Base-by-base conservation (phyloP, 495 filamentous ascomycete species). In the Neurospora sp. region DNA sequence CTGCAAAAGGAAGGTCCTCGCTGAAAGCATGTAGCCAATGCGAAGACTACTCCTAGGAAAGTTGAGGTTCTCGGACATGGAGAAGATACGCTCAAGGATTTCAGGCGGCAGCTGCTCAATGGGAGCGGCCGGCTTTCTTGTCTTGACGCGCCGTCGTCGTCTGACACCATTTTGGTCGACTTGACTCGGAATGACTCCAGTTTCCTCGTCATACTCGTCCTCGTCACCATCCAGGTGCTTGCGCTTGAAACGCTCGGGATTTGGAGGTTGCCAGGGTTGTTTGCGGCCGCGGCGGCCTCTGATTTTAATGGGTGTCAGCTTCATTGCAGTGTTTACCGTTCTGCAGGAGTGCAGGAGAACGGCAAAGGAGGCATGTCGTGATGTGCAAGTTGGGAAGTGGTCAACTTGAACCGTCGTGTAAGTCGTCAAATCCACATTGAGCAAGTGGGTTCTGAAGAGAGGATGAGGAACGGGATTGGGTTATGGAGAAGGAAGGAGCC, bases 1-100 rank as follows among this genome's bases (percentile, higher is more conserved):
- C 48, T 78, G 75, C 0, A 73, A 73, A 27, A 79, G 40, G 23
- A 80, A 81, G 4, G 77, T 74, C 3, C 7, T 14, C 12, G 72
- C 73, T 3, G 83, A 84, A 35, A 86, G 75, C 2, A 80, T 35
- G 4, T 74, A 71, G 20, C 83, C 82, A 35, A 86, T 74, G 46
- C 76, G 78, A 35, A 73, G 80, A 70, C 80, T 82, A 48, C 78
- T 77, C 23, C 76, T 78, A 2, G 83, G 74, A 8, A 86, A 75
- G 72, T 82, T 79, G 70, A 80, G 23, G 66, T 86, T 85, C 71
- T 77, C 77, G 14, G 82, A 84, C 37, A 80, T 62, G 76, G 77
- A 74, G 23, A 84, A 79, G 72, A 85, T 84, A 3, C 46, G 77
- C 75, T 84, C 82, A n/a, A 85, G 78, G 20, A 85, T 76, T 72